Evolutionary conservation across 345 rosid species (phyloP).

Genomic region (Pelargonium nanum): DNA sequence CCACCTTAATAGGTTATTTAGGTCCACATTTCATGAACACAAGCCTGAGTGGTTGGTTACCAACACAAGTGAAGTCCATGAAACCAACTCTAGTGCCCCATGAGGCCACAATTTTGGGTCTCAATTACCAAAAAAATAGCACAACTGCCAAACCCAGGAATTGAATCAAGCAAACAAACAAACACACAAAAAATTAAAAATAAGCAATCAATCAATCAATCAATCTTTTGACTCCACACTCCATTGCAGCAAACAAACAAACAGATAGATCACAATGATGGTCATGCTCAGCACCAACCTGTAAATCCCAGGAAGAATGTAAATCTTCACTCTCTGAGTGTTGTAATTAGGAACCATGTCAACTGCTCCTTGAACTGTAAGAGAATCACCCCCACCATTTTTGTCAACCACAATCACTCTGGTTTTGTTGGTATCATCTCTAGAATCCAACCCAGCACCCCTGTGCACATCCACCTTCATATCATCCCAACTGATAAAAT

Average conservation of each 20-base stretch:
- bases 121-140: constrained; percentile 20
- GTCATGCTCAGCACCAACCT: constrained; percentile 31
- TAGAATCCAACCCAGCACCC: constrained; percentile 16
- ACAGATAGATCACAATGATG: background rate
- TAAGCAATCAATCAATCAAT: no score
- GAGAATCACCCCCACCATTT: constrained; percentile 56
- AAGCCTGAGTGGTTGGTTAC: no score
- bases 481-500: constrained; percentile 71
- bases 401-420: constrained; percentile 62
- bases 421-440: constrained; percentile 19
- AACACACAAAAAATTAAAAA: background rate
- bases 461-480: constrained; percentile 31
- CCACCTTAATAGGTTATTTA: background rate
- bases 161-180: background rate
- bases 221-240: no score
- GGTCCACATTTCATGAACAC: background rate
- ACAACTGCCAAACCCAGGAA: constrained; percentile 15
- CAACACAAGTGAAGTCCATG: background rate
- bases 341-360: constrained; percentile 62
- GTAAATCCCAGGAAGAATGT: constrained; percentile 75
- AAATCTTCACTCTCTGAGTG: constrained; percentile 60
- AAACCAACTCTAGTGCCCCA: constrained; percentile 17
- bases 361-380: constrained; percentile 84
- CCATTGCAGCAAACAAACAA: background rate
- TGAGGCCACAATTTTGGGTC: constrained; percentile 10